These are phyloP conservation scores for Centaurea solstitialis DNA, from an alignment of 129 eudicot genomes.

Conservation along the genomic window DNA sequence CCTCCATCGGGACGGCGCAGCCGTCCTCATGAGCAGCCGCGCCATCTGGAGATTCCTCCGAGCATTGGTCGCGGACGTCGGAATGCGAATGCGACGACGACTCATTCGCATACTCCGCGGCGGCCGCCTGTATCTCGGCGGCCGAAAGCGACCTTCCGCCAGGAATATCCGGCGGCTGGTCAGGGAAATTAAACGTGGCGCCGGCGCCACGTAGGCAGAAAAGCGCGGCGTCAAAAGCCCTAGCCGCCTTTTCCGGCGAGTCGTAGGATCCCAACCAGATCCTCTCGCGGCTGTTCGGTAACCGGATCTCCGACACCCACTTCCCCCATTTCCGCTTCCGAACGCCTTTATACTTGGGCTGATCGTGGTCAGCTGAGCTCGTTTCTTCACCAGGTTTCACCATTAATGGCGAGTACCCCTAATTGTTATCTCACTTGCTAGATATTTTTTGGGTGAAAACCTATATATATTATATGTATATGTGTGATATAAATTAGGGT, in stretches of 20 bases:
- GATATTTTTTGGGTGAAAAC: not conserved
- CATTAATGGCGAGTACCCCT: not conserved
- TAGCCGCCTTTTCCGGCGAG: conserved; percentile 41
- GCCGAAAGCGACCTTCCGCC: conserved; percentile 31
- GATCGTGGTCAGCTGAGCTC: not conserved
- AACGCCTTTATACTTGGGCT: conserved; percentile 36
- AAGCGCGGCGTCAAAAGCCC: conserved; percentile 43
- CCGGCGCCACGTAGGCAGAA: conserved; percentile 39
- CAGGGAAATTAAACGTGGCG: conserved; percentile 41
- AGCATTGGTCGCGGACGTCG: not conserved
- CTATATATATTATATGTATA: not conserved
- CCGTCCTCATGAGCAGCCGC: not conserved
- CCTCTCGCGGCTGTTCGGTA: conserved; percentile 47
- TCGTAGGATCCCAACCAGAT: conserved; percentile 51
- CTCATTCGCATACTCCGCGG: conserved; percentile 31
- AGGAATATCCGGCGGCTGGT: conserved; percentile 40
- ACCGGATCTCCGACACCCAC: conserved; percentile 41
- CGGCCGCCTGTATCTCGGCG: conserved; percentile 38
- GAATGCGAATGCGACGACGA: not conserved
- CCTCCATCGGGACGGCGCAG: not conserved
- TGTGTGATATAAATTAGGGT: not conserved
- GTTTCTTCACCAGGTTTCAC: not conserved
- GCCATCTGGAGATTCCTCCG: not conserved
- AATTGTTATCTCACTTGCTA: not conserved
- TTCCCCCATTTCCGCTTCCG: conserved; percentile 48